Conservation (phyloP, 1,284 basidiomycete species). For the Microbotryum intermedium region DNA sequence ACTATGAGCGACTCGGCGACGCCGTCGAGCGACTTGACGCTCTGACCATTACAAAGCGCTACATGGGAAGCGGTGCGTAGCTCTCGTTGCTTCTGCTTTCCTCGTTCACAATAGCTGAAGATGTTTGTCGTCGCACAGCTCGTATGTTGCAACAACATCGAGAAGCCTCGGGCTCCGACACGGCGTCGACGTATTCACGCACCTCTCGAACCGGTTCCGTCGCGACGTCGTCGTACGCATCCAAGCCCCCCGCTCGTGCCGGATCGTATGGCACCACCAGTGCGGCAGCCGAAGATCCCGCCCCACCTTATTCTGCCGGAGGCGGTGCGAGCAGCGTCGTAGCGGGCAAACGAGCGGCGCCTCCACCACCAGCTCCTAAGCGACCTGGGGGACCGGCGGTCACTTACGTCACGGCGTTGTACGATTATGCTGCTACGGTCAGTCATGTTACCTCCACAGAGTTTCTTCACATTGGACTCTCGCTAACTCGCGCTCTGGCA, state of each 20-base stretch:
- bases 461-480: conserved; percentile 7
- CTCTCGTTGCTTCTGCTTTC: neutral
- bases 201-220: neutral
- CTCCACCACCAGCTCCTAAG: conserved; percentile 72
- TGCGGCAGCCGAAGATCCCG: conserved; percentile 31
- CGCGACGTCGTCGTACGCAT: conserved; percentile 41
- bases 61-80: conserved; percentile 67
- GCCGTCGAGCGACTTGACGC: conserved; percentile 27
- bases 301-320: conserved; percentile 36
- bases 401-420: conserved; percentile 80
- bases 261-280: conserved; percentile 36
- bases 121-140: conserved; percentile 32
- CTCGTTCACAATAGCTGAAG: conserved; percentile 28
- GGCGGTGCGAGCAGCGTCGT: conserved; percentile 38
- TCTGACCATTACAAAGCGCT: conserved; percentile 57
- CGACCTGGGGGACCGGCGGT: conserved; percentile 46
- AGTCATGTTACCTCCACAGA: conserved; percentile 42
- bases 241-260: conserved; percentile 47
- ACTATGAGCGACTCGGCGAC: conserved; percentile 24
- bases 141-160: conserved; percentile 37
- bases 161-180: conserved; percentile 30
- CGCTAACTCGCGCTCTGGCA: neutral
- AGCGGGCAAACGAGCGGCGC: conserved; percentile 66
- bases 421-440: conserved; percentile 74
- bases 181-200: conserved; percentile 4